Percentiles rank a stretch among this genome's conserved stretches.
Conservation (phyloP, 352 stramenopile genomes). For the Phytophthora tentaculata region DNA sequence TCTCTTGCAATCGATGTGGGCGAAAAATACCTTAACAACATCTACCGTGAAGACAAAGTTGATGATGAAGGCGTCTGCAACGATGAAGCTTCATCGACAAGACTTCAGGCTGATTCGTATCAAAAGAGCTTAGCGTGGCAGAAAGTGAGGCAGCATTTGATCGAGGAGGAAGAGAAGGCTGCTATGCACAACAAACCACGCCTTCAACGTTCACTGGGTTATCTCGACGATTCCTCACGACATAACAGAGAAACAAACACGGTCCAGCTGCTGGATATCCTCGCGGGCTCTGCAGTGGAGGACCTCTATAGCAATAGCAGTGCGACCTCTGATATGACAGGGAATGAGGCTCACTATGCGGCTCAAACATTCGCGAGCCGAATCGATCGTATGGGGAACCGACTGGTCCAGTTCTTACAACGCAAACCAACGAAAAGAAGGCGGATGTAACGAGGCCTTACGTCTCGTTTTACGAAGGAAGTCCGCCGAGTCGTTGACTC, state of each 20-base stretch:
- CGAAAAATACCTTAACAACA: constrained; percentile 65
- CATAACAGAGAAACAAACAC: neutral
- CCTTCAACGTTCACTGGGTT: constrained; percentile 7
- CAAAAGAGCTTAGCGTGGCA: constrained; percentile 41
- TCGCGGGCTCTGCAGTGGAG: neutral
- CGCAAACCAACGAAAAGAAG: constrained; percentile 12
- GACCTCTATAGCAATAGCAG: constrained; percentile 8
- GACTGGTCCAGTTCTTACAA: constrained; percentile 19
- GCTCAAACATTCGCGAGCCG: constrained; percentile 12
- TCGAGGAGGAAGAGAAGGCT: constrained; percentile 43
- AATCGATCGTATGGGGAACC: constrained; percentile 23
- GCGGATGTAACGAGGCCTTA: constrained; percentile 9
- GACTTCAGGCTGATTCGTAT: neutral
- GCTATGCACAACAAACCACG: constrained; percentile 8
- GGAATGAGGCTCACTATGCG: neutral
- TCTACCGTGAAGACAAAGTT: constrained; percentile 54
- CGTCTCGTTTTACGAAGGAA: neutral
- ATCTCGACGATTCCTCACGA: neutral
- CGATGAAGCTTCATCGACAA: neutral
- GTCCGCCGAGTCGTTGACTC: neutral
- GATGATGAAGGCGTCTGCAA: neutral
- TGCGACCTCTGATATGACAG: neutral
- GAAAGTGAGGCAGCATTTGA: constrained; percentile 45
- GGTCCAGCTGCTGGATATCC: neutral
- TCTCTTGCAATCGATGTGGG: constrained; percentile 59